Base-by-base conservation (phyloP, 208 protist species). In the Novymonas esmeraldas region DNA sequence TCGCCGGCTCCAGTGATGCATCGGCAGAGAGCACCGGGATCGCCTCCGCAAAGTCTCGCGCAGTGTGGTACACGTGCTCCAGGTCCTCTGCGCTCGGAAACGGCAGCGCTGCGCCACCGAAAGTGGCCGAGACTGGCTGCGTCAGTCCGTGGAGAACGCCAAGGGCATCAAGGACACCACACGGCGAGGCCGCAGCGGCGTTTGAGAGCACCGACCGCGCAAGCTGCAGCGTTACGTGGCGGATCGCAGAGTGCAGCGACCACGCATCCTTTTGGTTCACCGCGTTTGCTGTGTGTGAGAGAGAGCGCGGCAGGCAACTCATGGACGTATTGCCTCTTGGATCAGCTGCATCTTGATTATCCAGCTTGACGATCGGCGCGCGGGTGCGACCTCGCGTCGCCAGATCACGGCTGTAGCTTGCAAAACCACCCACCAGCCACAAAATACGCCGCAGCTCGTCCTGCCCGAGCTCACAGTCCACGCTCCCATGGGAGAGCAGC, bases 401-500 rank as follows among this genome's bases (percentile, higher is more conserved):
- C n/a, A n/a, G n/a, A n/a, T n/a, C n/a, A n/a, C n/a, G n/a, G n/a
- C n/a, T n/a, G n/a, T n/a, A 20, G 34, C 31, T 28, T 16, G 48
- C 33, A 7, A 74, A 63, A 16, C 38, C 54, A 22, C 70, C 31
- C n/a, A 65, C 33, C 38, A 69, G 48, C 70, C 70, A 76, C 0
- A 70, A 13, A 33, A 62, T 29, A 11, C 46, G 36, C n/a, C 63
- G 61, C 18, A 69, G 63, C 0, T 34, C 58, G 38, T 68, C 70
- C 18, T 54, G 13, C 0, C 64, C 63, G 13, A 54, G 22, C 28
- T 65, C 45, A 11, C 6, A 16, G 0, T 28, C 41, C 2, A 1
- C 10, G 1, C 16, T 42, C 9, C 62, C 62, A 29, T 49, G 65
- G 11, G 44, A 36, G 6, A 38, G 55, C 10, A 76, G 49, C 41